phyloP scores from a whole-genome alignment of 495 filamentous ascomycete genomes.

The Penicillium robsamsonii region DNA sequence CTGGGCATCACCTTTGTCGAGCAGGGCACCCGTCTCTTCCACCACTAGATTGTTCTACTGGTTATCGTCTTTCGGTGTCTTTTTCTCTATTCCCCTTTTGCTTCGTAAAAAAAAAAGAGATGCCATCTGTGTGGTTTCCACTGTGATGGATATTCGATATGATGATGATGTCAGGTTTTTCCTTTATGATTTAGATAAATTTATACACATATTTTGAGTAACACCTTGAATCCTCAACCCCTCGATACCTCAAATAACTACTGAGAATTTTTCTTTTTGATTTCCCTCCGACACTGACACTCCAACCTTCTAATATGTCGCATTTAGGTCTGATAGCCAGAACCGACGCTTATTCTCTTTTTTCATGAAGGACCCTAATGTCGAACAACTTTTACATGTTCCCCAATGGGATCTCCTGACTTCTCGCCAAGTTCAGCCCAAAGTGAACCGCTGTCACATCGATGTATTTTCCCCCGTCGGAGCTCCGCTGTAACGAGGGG shows the following conservation, averaged over 20 bases:
- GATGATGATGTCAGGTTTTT: constrained; percentile 32
- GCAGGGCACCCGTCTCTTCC: constrained; percentile 84
- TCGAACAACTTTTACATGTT: background rate
- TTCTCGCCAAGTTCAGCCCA: background rate
- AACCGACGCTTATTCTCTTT: background rate
- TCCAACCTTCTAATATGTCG: too few species aligned
- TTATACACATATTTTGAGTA: constrained; percentile 18
- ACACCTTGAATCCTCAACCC: background rate
- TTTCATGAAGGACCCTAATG: background rate
- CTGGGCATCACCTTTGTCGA: constrained; percentile 88
- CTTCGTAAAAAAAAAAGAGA: constrained; percentile 20
- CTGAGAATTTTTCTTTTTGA: background rate
- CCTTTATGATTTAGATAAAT: constrained; percentile 28
- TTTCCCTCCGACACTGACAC: background rate
- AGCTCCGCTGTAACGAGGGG: constrained; percentile 7
- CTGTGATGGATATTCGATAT: constrained; percentile 18
- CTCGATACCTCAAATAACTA: background rate
- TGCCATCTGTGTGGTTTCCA: constrained; percentile 6
- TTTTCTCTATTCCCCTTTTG: constrained; percentile 2
- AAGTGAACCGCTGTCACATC: background rate
- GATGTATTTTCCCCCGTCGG: constrained; percentile 4
- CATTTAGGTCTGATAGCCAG: background rate
- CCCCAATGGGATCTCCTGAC: background rate
- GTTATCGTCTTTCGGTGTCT: constrained; percentile 5
- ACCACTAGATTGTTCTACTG: constrained; percentile 59